A percentile compares a stretch with the other conserved stretches of the same genome.
These are phyloP conservation scores for Ogataea corticis DNA, from an alignment of 805 yeast genomes.

Conservation along the genomic window DNA sequence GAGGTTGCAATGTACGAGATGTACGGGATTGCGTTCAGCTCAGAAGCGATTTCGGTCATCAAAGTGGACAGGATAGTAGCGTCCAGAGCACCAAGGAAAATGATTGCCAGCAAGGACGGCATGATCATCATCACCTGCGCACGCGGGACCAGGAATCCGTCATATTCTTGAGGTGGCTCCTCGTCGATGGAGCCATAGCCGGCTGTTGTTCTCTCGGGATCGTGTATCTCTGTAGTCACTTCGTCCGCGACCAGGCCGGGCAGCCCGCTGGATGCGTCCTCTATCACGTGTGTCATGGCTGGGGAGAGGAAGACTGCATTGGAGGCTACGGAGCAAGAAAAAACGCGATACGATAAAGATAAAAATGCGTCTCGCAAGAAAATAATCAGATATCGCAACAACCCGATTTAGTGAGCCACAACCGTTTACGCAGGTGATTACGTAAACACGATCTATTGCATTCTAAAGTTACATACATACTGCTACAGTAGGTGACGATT, in stretches of 20 bases:
- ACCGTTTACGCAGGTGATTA: neutral
- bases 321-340: too few species aligned
- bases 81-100: conserved; percentile 66
- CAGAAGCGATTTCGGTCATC: conserved; percentile 66
- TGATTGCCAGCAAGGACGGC: conserved; percentile 44
- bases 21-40: conserved; percentile 60
- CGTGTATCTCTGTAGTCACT: conserved; percentile 21
- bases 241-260: conserved; percentile 33
- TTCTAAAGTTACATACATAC: neutral
- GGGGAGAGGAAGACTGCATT: too few species aligned
- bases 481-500: neutral
- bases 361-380: neutral
- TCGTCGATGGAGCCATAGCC: conserved; percentile 8
- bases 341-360: neutral
- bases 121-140: conserved; percentile 36
- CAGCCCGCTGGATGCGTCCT: conserved; percentile 29
- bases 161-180: conserved; percentile 7
- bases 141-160: conserved; percentile 31
- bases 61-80: conserved; percentile 68
- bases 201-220: neutral
- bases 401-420: neutral
- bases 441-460: neutral
- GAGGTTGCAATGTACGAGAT: conserved; percentile 77
- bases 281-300: conserved; percentile 5
- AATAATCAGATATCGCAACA: neutral